Percentiles rank a stretch among this genome's conserved stretches.
Evolutionary conservation across 202 grass and related monocot species (phyloP).

Genomic region (Musa balbisiana): DNA sequence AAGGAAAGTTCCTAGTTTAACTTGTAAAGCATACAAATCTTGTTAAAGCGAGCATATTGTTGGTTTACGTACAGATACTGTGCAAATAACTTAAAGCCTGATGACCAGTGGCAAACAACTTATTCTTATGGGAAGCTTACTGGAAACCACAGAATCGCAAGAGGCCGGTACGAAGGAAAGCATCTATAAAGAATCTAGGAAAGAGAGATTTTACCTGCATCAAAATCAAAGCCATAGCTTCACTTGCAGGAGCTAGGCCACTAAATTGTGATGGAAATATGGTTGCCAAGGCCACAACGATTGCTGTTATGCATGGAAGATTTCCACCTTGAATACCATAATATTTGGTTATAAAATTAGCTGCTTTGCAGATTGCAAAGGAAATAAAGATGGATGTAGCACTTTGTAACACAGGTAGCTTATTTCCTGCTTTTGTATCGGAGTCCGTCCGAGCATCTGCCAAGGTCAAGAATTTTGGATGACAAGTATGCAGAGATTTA

Average conservation of each 20-base stretch:
- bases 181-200: neutral
- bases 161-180: too few relatives aligned
- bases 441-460: slow-evolving; percentile 18
- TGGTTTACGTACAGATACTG: neutral
- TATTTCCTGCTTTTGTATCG: slow-evolving; percentile 25
- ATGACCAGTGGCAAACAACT: too few relatives aligned
- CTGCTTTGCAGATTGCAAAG: slow-evolving; percentile 58
- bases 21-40: neutral
- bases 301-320: slow-evolving; percentile 64
- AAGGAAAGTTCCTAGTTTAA: too few relatives aligned
- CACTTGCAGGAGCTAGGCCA: slow-evolving; percentile 47
- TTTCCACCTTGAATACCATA: slow-evolving; percentile 52
- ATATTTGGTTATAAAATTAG: slow-evolving; percentile 33
- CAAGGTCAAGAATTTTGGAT: neutral
- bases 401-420: slow-evolving; percentile 52
- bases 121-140: too few relatives aligned
- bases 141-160: too few relatives aligned
- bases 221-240: slow-evolving; percentile 57
- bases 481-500: neutral
- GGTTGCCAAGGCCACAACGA: slow-evolving; percentile 61
- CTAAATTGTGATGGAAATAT: slow-evolving; percentile 45
- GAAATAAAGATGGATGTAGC: slow-evolving; percentile 39
- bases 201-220: slow-evolving; percentile 52
- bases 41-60: neutral
- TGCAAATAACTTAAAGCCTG: neutral